Conservation (phyloP, 768 basidiomycete genomes). For the Leucosporidium scottii region DNA sequence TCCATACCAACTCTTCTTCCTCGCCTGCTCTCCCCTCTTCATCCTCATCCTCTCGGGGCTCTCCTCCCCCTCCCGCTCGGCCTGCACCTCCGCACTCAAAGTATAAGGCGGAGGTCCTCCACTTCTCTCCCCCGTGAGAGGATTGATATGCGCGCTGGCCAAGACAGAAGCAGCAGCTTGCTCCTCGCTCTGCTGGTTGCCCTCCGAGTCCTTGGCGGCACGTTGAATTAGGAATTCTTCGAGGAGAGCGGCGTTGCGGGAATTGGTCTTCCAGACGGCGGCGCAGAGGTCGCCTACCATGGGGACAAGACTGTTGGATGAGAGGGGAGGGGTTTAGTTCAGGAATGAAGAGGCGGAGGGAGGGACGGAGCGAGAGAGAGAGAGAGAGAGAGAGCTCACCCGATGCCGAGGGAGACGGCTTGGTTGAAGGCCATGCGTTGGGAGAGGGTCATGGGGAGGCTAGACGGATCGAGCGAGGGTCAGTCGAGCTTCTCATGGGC, state of each 20-base stretch:
- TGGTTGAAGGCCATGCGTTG: slow-evolving; percentile 60
- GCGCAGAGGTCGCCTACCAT: slow-evolving; percentile 67
- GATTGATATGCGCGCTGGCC: neutral
- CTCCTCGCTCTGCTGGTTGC: neutral
- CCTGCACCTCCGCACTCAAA: neutral
- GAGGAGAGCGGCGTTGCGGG: slow-evolving; percentile 63
- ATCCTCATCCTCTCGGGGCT: neutral
- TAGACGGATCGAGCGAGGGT: no score
- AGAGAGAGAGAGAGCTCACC: neutral
- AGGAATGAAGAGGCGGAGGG: neutral
- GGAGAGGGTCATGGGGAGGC: slow-evolving; percentile 47
- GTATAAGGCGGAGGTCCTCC: neutral
- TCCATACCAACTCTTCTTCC: neutral
- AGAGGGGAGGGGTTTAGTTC: slow-evolving; percentile 60
- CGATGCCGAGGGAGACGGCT: neutral
- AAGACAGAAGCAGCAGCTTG: neutral
- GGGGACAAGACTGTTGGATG: slow-evolving; percentile 62
- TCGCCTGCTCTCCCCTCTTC: neutral
- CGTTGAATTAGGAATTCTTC: slow-evolving; percentile 61
- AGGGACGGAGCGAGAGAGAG: neutral
- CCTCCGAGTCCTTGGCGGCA: neutral
- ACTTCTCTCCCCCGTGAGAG: neutral
- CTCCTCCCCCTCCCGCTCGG: neutral
- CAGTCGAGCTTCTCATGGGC: no score
- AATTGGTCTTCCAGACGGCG: slow-evolving; percentile 70